Evolutionary conservation across 2,329 filamentous ascomycete genomes (phyloP), one percentile per base, ranked within the genome.

Genomic region (Lasiodiplodia theobromae): DNA sequence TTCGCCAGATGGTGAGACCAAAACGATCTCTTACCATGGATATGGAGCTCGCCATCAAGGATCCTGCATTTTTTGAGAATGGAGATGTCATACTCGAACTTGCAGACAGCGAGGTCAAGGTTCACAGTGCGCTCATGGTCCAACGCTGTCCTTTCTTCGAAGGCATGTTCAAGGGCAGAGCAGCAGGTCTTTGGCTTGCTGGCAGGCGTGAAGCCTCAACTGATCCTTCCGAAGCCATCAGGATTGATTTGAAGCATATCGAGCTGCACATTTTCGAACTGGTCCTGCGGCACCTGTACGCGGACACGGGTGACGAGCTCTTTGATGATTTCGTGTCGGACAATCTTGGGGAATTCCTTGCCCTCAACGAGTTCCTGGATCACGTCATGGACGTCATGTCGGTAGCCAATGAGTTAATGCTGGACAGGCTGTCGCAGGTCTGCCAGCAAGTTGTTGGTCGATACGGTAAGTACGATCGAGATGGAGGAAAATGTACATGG

Each of bases 351-450:
- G 78, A 80, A 51, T 70, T 78, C 12, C 72, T 80, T 16, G 78
- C 78, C 28, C 72, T 97, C 6, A 94, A 97, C 72, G 91, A 94
- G 56, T 94, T 97, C 71, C 88, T 94, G 4, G 94, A 98, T 73
- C 83, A 96, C n/a, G 86, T 97, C 10, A 87, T 98, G 81, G 94
- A 97, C 73, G 92, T 98, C 54, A 91, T 98, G 86, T 89, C 89
- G 68, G 91, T 93, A 65, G 93, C 94, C 14, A 96, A 99, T 76
- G 95, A 99, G 79, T 83, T 99, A 68, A 97, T 99, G 94, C 86
- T 99, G 57, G 94, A 97, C 77, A 87, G 94, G 7, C 82, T 99
- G 5, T 93, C 93, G 5, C 92, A 97, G 77, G 89, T 96, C 34
- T 98, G 96, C 77, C 96, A 99, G 77, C 89, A 88, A 69, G 82